phyloP scores from a whole-genome alignment of 306 rosid genomes.

The Sphenostylis stenocarpa region DNA sequence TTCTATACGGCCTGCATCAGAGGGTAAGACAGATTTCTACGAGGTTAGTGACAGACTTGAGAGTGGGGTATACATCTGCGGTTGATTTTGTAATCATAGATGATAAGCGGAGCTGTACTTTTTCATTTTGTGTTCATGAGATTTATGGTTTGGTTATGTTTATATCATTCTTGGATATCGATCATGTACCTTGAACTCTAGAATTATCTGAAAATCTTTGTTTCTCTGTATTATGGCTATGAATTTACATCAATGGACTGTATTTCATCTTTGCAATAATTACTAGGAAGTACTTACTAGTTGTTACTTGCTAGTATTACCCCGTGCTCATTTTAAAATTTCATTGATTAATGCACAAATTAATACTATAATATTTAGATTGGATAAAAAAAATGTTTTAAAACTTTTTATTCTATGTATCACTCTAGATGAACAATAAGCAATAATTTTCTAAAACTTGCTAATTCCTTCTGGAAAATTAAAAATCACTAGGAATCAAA shows the following conservation, averaged over 20 bases:
- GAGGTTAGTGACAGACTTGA: conserved; percentile 84
- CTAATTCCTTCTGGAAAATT: neutral
- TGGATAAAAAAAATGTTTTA: neutral
- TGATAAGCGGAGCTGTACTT: conserved; percentile 33
- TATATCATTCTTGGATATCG: conserved; percentile 55
- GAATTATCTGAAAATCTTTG: conserved; percentile 35
- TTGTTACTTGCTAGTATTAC: neutral
- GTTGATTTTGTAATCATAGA: conserved; percentile 51
- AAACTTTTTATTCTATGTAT: neutral
- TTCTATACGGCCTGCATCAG: conserved; percentile 70
- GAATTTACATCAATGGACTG: conserved; percentile 39
- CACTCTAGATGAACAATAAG: neutral
- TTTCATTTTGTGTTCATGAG: conserved; percentile 35
- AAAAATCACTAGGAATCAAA: neutral
- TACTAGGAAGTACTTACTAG: neutral
- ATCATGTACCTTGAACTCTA: conserved; percentile 51
- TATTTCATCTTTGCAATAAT: conserved; percentile 17
- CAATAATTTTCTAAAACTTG: neutral
- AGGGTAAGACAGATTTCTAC: conserved; percentile 83
- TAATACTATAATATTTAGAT: too few species aligned
- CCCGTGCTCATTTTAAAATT: neutral
- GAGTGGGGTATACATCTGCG: conserved; percentile 79
- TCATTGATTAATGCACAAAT: too few species aligned
- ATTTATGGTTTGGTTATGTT: conserved; percentile 52
- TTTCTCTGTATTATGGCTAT: conserved; percentile 35